Conservation (phyloP, 768 basidiomycete genomes). For the Lactifluus piperatus region DNA sequence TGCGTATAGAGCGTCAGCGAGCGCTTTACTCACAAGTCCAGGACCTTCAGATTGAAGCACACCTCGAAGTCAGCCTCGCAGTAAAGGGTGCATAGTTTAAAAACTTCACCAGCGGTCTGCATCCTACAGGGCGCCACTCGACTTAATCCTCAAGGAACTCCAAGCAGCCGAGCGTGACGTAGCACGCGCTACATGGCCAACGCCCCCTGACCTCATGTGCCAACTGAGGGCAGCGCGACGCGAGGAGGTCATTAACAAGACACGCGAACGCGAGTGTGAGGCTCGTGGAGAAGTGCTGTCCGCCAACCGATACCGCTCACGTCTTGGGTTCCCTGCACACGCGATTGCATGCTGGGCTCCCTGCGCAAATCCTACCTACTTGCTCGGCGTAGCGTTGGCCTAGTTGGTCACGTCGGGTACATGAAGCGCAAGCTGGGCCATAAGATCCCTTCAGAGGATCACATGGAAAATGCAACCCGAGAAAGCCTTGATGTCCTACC, state of each 20-base stretch:
- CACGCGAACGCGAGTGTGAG: slow-evolving; percentile 51
- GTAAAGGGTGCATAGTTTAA: slow-evolving; percentile 7
- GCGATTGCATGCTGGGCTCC: slow-evolving; percentile 44
- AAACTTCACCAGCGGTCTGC: slow-evolving; percentile 21
- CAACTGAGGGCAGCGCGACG: slow-evolving; percentile 47
- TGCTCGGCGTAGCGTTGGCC: slow-evolving; percentile 41
- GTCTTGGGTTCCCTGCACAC: slow-evolving; percentile 57
- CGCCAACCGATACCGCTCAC: slow-evolving; percentile 38
- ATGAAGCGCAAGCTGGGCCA: slow-evolving; percentile 51
- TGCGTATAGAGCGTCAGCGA: slow-evolving; percentile 33
- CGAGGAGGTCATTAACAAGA: slow-evolving; percentile 57
- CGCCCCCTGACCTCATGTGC: slow-evolving; percentile 40
- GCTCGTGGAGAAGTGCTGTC: slow-evolving; percentile 51
- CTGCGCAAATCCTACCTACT: slow-evolving; percentile 40
- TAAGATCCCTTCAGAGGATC: slow-evolving; percentile 31
- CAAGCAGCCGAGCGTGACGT: slow-evolving; percentile 31
- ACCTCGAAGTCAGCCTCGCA: slow-evolving; percentile 30
- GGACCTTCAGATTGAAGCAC: slow-evolving; percentile 29
- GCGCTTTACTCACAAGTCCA: slow-evolving; percentile 28
- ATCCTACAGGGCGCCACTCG: slow-evolving; percentile 26
- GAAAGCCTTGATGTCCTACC: slow-evolving; percentile 24
- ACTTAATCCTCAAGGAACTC: slow-evolving; percentile 27
- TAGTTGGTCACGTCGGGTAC: slow-evolving; percentile 61
- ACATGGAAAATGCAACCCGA: slow-evolving; percentile 25
- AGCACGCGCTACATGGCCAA: slow-evolving; percentile 37